Evolutionary conservation across 2,329 filamentous ascomycete species (phyloP), one percentile per base, ranked within the genome.

Genomic region (Ophiocordyceps robertsii): DNA sequence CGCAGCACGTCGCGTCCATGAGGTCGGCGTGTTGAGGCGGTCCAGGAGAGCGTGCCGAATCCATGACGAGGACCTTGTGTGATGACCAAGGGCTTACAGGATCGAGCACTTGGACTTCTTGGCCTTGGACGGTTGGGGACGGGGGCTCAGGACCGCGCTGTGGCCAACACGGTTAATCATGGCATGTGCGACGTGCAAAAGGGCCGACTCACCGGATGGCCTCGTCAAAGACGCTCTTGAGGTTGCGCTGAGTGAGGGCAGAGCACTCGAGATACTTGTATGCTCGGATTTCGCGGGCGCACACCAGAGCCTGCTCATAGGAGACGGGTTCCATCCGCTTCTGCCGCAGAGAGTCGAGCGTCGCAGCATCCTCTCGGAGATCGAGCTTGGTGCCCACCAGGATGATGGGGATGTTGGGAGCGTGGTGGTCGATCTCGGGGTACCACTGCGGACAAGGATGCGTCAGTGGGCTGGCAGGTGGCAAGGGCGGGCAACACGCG

Each of bases 241-340:
- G 67, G 64, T 95, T 95, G 58, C 90, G 75, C 71, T 96, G 92
- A 32, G 92, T 98, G 52, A 98, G 71, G 39, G 92, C 92, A 41
- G 92, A 96, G 69, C 92, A 98, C 68, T 98, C 92, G 36, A 96
- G 75, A 67, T 98, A 98, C 69, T 95, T 96, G 68, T 92, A 85
- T 38, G 92, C 90, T 60, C 80, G 83, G 66, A 98, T 95, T 56
- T 95, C 89, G 69, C 93, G 93, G 48, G 88, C 87, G 49, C 90
- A 84, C 50, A 81, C 69, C 49, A 95, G 73, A 33, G 88, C 92
- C 65, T 94, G 85, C 63, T 95, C 87, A 64, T 94, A 96, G 42
- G 86, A 82, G 46, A 47, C 44, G n/a, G 92, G 87, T 55, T 92
- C 84, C 89, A 95, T 95, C 64, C 89, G 84, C 75, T 94, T 92